Conservation (phyloP, 257 asterid species). For the Ballota nigra region DNA sequence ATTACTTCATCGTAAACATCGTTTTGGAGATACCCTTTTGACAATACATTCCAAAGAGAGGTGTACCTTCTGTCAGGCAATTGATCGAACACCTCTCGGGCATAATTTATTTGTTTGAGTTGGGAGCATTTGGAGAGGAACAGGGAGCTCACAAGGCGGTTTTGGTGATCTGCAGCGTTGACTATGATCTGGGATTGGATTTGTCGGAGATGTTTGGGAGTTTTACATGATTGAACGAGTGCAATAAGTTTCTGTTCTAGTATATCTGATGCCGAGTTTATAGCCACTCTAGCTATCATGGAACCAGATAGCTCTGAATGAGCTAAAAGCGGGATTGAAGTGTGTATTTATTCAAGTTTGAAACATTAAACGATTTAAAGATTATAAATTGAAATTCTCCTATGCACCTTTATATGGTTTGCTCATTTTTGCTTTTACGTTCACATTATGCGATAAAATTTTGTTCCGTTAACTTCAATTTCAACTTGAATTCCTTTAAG, state of each 20-base stretch:
- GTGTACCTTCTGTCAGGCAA: slow-evolving; percentile 46
- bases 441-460: no score
- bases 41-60: slow-evolving; percentile 67
- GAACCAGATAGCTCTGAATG: not conserved
- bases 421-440: no score
- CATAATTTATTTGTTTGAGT: slow-evolving; percentile 30
- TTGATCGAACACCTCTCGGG: slow-evolving; percentile 62
- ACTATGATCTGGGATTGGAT: slow-evolving; percentile 63
- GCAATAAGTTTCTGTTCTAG: slow-evolving; percentile 37
- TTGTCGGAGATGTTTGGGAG: slow-evolving; percentile 46
- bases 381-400: no score
- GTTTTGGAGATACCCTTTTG: slow-evolving; percentile 68
- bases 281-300: slow-evolving; percentile 32
- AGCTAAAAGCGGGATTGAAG: not conserved
- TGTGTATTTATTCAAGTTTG: not conserved
- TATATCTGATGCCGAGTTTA: slow-evolving; percentile 17
- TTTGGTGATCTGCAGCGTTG: slow-evolving; percentile 37
- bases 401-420: no score
- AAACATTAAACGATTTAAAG: not conserved
- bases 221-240: slow-evolving; percentile 62
- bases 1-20: slow-evolving; percentile 38
- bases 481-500: no score
- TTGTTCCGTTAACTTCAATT: no score
- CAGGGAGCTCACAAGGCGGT: slow-evolving; percentile 47
- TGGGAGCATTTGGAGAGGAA: slow-evolving; percentile 52